Evolutionary conservation across 73 alveolate genomes (phyloP), one percentile per base, ranked within the genome.

Genomic region (Paramecium primaurelia): DNA sequence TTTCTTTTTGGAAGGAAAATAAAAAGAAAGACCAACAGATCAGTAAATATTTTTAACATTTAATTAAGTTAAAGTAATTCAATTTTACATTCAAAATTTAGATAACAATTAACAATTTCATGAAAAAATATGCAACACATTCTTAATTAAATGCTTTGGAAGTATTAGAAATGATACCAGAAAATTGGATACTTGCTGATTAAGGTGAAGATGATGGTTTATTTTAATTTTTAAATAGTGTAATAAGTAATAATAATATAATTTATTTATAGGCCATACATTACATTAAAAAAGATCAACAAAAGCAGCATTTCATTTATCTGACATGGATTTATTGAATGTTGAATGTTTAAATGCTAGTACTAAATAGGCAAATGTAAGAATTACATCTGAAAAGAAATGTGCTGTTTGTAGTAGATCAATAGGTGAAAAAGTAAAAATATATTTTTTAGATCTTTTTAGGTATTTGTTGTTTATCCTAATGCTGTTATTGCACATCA

Each of bases 401-500:
- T 89, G 94, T 89, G 83, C 83, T 1, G 88, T 89, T 44, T 89
- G 94, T 34, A 77, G 75, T 38, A 89, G 88, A 89, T 68, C 94
- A 9, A 89, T 89, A 6, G 94, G 94, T 8, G 94, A 89, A 34
- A 89, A 89, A 73, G 88, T 83, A 22, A 80, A 6, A 7, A 38
- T 44, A 32, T 5, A 22, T 22, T 22, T 22, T 16, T 80, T 80
- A 18, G 1, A 54, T 7, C 32, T 5, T 8, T 47, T n/a, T 54
- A 80, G 91, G 91, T 80, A 12, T 80, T 89, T 26, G 86, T 77
- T 25, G 94, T 89, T 20, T 89, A 89, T 89, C 94, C 94, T 7
- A 89, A 89, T 89, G 94, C 92, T 45, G 94, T 89, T 25, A 85
- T 89, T 12, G 94, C 94, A 6, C 92, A 89, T 59, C 88, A 89